Conservation (phyloP, 2,329 filamentous ascomycete genomes). For the Fusarium fracticaudum region DNA sequence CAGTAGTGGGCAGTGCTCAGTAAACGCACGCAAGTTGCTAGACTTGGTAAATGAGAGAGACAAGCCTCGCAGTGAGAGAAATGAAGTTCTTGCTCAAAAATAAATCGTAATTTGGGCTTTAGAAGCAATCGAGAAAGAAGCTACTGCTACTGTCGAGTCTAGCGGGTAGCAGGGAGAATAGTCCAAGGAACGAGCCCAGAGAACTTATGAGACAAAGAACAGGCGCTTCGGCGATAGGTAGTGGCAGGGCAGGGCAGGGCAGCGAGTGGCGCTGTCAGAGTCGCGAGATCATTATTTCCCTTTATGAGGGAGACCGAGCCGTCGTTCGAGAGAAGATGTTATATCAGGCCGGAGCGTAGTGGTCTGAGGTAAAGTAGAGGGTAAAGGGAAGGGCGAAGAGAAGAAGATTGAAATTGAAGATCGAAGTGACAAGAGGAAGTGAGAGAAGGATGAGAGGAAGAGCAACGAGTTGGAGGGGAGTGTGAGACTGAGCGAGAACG, state of each 20-base stretch:
- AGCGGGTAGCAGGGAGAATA: conserved; percentile 40
- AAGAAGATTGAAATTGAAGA: conserved; percentile 33
- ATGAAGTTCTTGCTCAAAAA: conserved; percentile 15
- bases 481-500: conserved; percentile 33
- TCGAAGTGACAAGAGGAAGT: conserved; percentile 38
- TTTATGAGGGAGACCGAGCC: conserved; percentile 31
- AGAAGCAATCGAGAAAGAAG: conserved; percentile 30
- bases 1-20: conserved; percentile 26
- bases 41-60: conserved; percentile 20
- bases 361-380: conserved; percentile 9
- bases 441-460: conserved; percentile 34
- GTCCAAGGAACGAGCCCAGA: conserved; percentile 38
- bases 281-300: conserved; percentile 43
- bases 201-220: conserved; percentile 47
- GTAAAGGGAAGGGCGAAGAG: conserved; percentile 23
- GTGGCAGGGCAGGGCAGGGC: conserved; percentile 39
- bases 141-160: conserved; percentile 39
- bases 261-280: conserved; percentile 41
- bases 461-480: conserved; percentile 32
- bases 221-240: conserved; percentile 42
- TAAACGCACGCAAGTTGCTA: conserved; percentile 21
- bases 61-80: conserved; percentile 11
- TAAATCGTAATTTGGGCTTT: conserved; percentile 14
- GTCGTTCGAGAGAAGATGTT: conserved; percentile 35
- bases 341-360: conserved; percentile 26